Evolutionary conservation across 2,329 filamentous ascomycete species (phyloP).

Genomic region (Diaporthe sp.): DNA sequence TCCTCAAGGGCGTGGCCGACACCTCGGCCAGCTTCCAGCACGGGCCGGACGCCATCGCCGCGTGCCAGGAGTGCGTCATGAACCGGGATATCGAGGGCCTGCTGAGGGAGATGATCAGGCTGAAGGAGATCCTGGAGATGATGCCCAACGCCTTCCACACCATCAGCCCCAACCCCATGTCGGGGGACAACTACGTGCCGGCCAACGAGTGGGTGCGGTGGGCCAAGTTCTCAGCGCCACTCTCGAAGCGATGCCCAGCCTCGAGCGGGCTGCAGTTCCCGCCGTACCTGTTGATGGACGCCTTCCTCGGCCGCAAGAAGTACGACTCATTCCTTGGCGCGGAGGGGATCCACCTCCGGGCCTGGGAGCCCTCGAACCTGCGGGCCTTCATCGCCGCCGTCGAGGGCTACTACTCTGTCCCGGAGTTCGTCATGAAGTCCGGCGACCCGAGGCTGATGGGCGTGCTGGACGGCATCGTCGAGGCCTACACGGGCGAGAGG

Average conservation of each 20-base stretch:
- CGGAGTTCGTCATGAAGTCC: conserved; percentile 62
- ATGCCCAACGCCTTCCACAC: conserved; percentile 66
- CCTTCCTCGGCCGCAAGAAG: conserved; percentile 62
- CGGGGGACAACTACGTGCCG: conserved; percentile 61
- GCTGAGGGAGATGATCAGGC: conserved; percentile 58
- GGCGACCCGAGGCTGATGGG: conserved; percentile 61
- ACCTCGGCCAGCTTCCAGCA: conserved; percentile 57
- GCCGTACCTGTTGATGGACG: conserved; percentile 64
- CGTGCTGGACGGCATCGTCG: conserved; percentile 64
- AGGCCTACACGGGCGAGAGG: conserved; percentile 64
- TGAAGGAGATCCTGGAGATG: conserved; percentile 63
- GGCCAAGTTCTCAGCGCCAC: conserved; percentile 61
- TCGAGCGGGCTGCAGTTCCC: conserved; percentile 63
- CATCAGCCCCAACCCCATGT: conserved; percentile 63
- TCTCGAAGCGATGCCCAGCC: conserved; percentile 61
- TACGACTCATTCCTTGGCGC: conserved; percentile 62
- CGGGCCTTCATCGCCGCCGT: conserved; percentile 65
- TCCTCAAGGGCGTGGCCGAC: conserved; percentile 61
- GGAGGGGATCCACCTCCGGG: conserved; percentile 62
- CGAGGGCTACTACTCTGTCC: conserved; percentile 64
- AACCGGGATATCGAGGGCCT: conserved; percentile 61
- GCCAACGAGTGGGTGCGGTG: conserved; percentile 61
- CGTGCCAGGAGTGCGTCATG: conserved; percentile 65
- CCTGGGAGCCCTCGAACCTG: conserved; percentile 64
- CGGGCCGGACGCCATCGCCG: conserved; percentile 61